phyloP scores from a whole-genome alignment of 768 basidiomycete species.

The Kwoniella botswanensis region DNA sequence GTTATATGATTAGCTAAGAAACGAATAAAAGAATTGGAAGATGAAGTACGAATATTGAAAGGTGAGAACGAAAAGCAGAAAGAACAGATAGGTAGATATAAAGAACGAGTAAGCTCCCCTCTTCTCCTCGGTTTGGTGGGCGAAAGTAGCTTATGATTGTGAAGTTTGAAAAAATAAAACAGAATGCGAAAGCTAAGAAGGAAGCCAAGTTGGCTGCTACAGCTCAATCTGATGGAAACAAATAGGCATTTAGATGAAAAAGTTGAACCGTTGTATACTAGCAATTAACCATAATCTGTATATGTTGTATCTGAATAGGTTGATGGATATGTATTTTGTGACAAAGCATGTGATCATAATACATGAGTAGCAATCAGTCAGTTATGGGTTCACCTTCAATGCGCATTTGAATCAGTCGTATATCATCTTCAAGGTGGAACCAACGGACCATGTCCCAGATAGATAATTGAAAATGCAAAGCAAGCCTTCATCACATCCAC shows the following conservation, averaged over 20 bases:
- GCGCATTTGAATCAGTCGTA: no score
- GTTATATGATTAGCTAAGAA: constrained; percentile 14
- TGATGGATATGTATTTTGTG: neutral
- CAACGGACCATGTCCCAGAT: neutral
- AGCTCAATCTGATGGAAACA: constrained; percentile 9
- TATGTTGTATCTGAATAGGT: neutral
- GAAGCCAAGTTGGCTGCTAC: constrained; percentile 40
- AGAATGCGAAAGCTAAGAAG: constrained; percentile 44
- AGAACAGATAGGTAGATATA: constrained; percentile 41
- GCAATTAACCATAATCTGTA: neutral
- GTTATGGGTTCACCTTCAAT: no score
- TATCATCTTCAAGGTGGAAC: neutral
- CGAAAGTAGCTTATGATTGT: neutral
- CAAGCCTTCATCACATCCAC: constrained; percentile 15
- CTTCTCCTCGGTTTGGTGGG: neutral
- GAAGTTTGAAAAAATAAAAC: constrained; percentile 49
- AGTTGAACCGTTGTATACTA: neutral
- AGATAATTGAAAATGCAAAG: constrained; percentile 10
- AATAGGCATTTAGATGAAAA: neutral
- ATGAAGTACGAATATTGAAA: constrained; percentile 40
- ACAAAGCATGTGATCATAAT: neutral
- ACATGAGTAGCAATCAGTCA: neutral
- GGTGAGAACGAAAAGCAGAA: constrained; percentile 51
- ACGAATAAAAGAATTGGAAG: constrained; percentile 47
- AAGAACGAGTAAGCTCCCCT: constrained; percentile 41